Evolutionary conservation across 192 early-diverging fungal genomes (phyloP).

Genomic region (Jimgerdemannia flammicorona): DNA sequence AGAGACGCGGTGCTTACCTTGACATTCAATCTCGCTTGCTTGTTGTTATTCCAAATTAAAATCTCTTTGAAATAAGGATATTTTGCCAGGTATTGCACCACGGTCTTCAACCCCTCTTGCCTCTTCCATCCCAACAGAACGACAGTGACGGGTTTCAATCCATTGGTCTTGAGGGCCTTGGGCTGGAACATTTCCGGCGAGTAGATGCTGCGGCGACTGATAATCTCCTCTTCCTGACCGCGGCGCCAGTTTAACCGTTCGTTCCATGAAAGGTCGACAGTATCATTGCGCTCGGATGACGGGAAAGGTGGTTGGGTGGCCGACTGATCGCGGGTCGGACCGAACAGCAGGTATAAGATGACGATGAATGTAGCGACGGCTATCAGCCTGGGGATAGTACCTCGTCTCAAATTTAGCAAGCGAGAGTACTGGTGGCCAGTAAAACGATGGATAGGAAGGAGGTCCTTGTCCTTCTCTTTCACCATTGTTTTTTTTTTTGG

Average conservation of each 20-base stretch:
- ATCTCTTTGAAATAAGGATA: slow-evolving; percentile 56
- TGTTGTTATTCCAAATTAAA: slow-evolving; percentile 48
- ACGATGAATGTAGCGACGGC: not conserved
- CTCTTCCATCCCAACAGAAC: slow-evolving; percentile 49
- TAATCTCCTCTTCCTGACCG: not conserved
- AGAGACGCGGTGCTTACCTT: slow-evolving; percentile 1
- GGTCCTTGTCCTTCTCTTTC: not conserved
- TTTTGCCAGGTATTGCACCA: slow-evolving; percentile 41
- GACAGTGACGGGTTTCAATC: slow-evolving; percentile 38
- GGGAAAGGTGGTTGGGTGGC: not conserved
- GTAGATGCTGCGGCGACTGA: slow-evolving; percentile 10
- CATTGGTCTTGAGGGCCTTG: slow-evolving; percentile 10
- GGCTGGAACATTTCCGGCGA: slow-evolving; percentile 11
- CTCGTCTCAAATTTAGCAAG: not conserved
- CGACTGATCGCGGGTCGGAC: not conserved
- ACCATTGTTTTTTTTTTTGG: not conserved
- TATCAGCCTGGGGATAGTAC: not conserved
- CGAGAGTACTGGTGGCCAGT: not conserved
- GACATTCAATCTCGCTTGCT: slow-evolving; percentile 9
- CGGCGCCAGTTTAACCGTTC: slow-evolving; percentile 3
- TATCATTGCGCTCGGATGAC: not conserved
- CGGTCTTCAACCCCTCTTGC: slow-evolving; percentile 25
- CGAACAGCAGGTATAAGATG: not conserved
- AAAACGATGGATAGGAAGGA: not conserved
- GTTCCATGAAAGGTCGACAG: not conserved